Conservation (phyloP, 192 early-diverging fungal genomes). For the Jimgerdemannia lactiflua region DNA sequence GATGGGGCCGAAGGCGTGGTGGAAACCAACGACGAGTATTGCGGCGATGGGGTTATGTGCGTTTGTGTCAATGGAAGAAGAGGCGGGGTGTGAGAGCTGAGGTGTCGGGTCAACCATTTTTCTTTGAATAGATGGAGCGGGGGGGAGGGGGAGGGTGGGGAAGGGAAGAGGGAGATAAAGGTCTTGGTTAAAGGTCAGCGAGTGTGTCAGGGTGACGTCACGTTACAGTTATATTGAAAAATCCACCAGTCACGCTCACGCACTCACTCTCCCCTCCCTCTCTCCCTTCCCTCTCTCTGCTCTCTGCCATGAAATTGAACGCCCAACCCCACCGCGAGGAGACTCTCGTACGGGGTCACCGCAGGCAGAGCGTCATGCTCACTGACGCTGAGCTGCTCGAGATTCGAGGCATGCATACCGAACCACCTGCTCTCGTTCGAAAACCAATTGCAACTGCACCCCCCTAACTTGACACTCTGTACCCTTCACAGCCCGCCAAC, state of each 20-base stretch:
- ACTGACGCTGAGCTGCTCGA: constrained; percentile 47
- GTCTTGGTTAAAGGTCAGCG: no score
- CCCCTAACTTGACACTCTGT: neutral
- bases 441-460: neutral
- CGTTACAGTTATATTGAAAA: no score
- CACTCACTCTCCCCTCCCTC: no score
- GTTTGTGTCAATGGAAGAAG: constrained; percentile 20
- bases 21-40: constrained; percentile 34
- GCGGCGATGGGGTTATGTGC: constrained; percentile 32
- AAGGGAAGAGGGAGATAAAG: no score
- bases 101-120: no score
- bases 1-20: constrained; percentile 54
- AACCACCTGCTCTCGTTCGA: neutral
- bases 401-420: constrained; percentile 34
- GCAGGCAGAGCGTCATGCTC: constrained; percentile 39
- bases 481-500: constrained; percentile 38
- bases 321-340: neutral
- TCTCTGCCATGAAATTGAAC: no score
- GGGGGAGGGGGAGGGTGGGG: no score
- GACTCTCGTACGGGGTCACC: constrained; percentile 43
- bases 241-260: no score
- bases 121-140: no score
- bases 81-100: no score
- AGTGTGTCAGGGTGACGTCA: no score
- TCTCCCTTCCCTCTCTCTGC: no score